phyloP scores from a whole-genome alignment of 1,139 yeast species.

The Zygoascus meyerae region DNA sequence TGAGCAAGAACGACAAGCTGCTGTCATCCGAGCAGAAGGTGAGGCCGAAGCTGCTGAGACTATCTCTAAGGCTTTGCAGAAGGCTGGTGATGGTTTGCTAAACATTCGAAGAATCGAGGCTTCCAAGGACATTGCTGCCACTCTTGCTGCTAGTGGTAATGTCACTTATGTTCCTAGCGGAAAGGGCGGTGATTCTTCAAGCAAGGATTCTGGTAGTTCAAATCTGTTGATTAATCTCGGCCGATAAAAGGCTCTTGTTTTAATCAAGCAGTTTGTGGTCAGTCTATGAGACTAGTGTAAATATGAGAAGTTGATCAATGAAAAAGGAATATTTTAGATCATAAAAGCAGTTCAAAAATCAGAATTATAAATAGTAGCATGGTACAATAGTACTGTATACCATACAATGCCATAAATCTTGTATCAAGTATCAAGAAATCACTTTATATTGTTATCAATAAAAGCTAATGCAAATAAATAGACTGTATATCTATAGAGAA shows the following conservation, averaged over 20 bases:
- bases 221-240: conserved; percentile 54
- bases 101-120: conserved; percentile 96
- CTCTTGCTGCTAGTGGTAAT: conserved; percentile 77
- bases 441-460: too few species aligned
- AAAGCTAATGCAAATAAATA: not conserved
- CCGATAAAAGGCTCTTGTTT: conserved; percentile 34
- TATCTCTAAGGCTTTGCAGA: conserved; percentile 85
- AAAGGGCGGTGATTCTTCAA: conserved; percentile 28
- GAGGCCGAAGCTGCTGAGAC: conserved; percentile 98
- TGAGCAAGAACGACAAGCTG: conserved; percentile 94
- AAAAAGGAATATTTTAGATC: too few species aligned
- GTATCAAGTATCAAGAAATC: too few species aligned
- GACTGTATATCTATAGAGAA: not conserved
- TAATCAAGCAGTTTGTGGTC: too few species aligned
- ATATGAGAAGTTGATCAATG: too few species aligned
- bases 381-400: too few species aligned
- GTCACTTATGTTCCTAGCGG: conserved; percentile 81
- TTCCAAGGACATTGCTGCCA: conserved; percentile 87
- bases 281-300: too few species aligned
- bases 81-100: conserved; percentile 94
- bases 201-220: conserved; percentile 14
- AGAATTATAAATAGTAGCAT: too few species aligned
- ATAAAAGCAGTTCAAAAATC: too few species aligned
- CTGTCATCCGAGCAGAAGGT: conserved; percentile 96
- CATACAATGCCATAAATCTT: too few species aligned